These are phyloP conservation scores for Puccinia horiana DNA, from an alignment of 1,284 basidiomycete genomes.

Conservation along the genomic window DNA sequence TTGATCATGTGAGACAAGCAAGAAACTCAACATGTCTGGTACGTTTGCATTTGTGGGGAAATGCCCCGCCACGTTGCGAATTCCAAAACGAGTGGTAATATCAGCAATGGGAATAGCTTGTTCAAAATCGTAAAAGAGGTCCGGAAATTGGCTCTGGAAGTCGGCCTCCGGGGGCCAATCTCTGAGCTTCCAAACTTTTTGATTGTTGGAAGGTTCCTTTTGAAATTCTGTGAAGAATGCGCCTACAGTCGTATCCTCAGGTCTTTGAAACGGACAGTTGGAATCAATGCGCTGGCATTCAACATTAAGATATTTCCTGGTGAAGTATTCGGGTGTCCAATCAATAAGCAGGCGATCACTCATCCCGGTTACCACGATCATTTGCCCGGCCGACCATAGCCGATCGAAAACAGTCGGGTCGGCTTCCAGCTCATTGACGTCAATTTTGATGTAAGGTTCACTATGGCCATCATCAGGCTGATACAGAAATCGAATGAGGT, in stretches of 20 bases:
- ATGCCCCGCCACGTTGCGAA: slow-evolving; percentile 54
- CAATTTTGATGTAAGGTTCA: slow-evolving; percentile 32
- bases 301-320: slow-evolving; percentile 50
- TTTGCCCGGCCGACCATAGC: slow-evolving; percentile 52
- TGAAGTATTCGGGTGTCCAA: slow-evolving; percentile 53
- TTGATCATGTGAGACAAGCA: neutral
- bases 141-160: slow-evolving; percentile 54
- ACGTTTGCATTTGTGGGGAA: slow-evolving; percentile 54
- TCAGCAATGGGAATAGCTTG: slow-evolving; percentile 53
- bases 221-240: slow-evolving; percentile 39
- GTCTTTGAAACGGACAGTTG: slow-evolving; percentile 49
- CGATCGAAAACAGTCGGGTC: slow-evolving; percentile 27
- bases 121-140: slow-evolving; percentile 56
- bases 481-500: slow-evolving; percentile 1
- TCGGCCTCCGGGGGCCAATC: slow-evolving; percentile 56
- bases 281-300: slow-evolving; percentile 53
- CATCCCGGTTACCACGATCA: slow-evolving; percentile 54
- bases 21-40: slow-evolving; percentile 53
- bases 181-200: slow-evolving; percentile 50
- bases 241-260: slow-evolving; percentile 30
- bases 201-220: slow-evolving; percentile 52
- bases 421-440: slow-evolving; percentile 22
- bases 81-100: slow-evolving; percentile 54
- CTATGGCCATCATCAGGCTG: neutral
- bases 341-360: slow-evolving; percentile 4